These are phyloP conservation scores for Przewalskia tangutica DNA, from an alignment of 257 asterid species.

Conservation along the genomic window DNA sequence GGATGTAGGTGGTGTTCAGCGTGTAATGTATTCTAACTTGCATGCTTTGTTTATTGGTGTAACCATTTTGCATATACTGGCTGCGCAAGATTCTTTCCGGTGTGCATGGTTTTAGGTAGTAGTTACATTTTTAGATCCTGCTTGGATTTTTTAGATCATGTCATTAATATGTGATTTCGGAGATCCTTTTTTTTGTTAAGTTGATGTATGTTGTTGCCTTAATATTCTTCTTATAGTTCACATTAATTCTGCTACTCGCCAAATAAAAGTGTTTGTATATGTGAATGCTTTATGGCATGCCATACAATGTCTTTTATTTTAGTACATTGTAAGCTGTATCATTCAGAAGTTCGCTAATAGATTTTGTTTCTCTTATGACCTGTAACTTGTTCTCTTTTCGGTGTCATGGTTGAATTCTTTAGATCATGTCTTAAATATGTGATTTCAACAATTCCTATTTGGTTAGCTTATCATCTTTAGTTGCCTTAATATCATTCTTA, in stretches of 20 bases:
- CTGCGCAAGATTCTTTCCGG: background rate
- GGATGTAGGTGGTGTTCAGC: background rate
- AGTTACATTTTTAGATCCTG: background rate
- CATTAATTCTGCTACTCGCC: no score
- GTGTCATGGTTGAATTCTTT: background rate
- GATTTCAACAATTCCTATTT: background rate
- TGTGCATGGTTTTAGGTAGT: background rate
- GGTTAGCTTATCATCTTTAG: no score
- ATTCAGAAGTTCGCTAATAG: background rate
- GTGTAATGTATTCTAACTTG: background rate
- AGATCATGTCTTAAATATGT: background rate
- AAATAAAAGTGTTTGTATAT: no score
- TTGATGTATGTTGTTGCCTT: no score
- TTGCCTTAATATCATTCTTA: background rate
- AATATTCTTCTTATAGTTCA: no score
- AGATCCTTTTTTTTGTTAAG: no score
- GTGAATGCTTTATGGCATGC: background rate
- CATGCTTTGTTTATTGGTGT: background rate
- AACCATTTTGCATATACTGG: background rate
- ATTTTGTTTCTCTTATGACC: background rate
- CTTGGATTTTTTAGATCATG: background rate
- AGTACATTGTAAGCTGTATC: background rate
- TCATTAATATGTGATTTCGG: background rate
- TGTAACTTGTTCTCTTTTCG: background rate
- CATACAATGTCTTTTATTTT: background rate